Base-by-base conservation (phyloP, 2,329 filamentous ascomycete genomes). In the Aspergillus hortae region DNA sequence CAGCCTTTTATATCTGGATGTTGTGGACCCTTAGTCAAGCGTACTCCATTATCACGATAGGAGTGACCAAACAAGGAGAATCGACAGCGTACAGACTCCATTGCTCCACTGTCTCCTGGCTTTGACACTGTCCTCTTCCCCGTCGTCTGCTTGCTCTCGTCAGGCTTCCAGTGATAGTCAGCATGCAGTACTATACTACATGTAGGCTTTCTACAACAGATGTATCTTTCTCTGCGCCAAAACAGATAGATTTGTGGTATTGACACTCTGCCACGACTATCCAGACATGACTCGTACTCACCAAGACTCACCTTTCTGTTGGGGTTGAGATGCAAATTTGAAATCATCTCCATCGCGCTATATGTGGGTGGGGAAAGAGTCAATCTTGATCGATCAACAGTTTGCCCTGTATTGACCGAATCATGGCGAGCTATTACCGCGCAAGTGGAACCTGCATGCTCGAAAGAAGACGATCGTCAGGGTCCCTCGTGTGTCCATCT, bases 41-140 rank as follows among this genome's bases (percentile, higher is more conserved):
- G 6, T 7, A 45, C 25, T 45, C 43, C 43, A 45, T 32, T 45
- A 45, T 45, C 43, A 33, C 43, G 25, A 45, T 30, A 30, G 27
- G 27, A 30, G 27, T 30, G 27, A 30, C 27, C 9, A 30, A 30
- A 5, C 6, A 30, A 30, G 27, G 27, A 30, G 27, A 30, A 30
- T 30, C 10, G 6, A 30, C 27, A 23, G 23, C 27, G 10, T 38
- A 3, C 35, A n/a, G 35, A 17, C 12, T 11, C 33, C 35, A 38
- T 9, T 38, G 35, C 35, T 38, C 35, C 35, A 38, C 35, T n/a
- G 27, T 30, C 27, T 30, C 27, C 27, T 30, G 27, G 6, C 23
- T 23, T 23, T 6, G 23, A 6, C 5, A 23, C 23, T 23, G 23
- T 23, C 23, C 23, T 30, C 27, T 30, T 30, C 27, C 6, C 6